Percentiles rank a stretch among this genome's conserved stretches.
These are phyloP conservation scores for Trichoderma atrobrunneum DNA, from an alignment of 2,329 filamentous ascomycete species.

Conservation along the genomic window DNA sequence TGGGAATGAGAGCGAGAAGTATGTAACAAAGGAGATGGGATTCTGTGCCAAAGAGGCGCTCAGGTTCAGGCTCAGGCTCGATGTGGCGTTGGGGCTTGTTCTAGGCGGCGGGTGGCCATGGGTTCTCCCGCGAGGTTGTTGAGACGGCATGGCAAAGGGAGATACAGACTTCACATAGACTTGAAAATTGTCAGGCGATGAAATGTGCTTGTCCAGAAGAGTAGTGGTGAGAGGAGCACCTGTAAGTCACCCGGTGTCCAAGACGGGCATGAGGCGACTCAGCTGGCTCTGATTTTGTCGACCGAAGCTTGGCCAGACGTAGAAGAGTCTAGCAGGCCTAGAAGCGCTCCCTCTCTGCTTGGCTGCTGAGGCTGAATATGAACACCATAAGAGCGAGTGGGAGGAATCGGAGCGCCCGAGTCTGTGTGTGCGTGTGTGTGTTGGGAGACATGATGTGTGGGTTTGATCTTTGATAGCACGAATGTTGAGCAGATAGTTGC, in stretches of 20 bases:
- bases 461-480: neutral
- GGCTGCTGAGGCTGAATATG: neutral
- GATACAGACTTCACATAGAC: neutral
- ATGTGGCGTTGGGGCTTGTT: neutral
- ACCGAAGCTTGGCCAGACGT: neutral
- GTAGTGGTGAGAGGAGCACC: neutral
- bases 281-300: neutral
- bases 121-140: slow-evolving; percentile 15
- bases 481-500: neutral
- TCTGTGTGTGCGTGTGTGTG: neutral
- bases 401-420: neutral
- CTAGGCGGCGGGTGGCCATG: slow-evolving; percentile 3
- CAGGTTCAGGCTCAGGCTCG: neutral
- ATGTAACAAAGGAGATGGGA: neutral
- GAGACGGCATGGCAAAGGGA: neutral
- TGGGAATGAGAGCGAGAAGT: neutral
- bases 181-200: neutral
- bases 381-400: neutral
- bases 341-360: neutral
- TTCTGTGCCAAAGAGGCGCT: neutral
- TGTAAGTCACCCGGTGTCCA: neutral
- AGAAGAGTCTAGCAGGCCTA: neutral
- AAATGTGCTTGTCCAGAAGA: neutral
- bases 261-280: neutral
- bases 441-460: neutral